phyloP scores from a whole-genome alignment of 1,139 yeast species.

The Williopsis jadinii region DNA sequence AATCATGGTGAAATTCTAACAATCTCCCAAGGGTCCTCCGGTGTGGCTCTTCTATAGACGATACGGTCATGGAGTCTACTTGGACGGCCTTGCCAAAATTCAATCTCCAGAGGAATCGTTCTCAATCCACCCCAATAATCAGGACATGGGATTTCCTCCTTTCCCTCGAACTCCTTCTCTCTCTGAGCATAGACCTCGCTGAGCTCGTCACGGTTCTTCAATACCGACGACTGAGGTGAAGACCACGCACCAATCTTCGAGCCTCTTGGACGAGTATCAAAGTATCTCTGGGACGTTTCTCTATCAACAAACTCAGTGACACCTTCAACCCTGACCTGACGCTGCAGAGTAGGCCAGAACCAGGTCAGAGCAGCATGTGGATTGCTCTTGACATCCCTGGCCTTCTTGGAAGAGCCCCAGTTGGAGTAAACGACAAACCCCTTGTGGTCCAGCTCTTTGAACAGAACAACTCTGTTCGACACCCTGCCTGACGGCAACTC shows the following conservation, averaged over 20 bases:
- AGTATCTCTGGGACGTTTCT: slow-evolving; percentile 73
- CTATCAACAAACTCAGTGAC: slow-evolving; percentile 62
- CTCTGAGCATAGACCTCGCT: slow-evolving; percentile 43
- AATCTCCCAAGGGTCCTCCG: slow-evolving; percentile 49
- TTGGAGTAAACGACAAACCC: slow-evolving; percentile 91
- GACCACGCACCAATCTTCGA: slow-evolving; percentile 97
- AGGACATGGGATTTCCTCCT: slow-evolving; percentile 77
- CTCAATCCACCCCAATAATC: slow-evolving; percentile 94
- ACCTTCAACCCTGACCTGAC: slow-evolving; percentile 94
- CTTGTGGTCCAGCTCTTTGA: slow-evolving; percentile 79
- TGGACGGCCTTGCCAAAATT: slow-evolving; percentile 95
- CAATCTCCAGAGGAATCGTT: slow-evolving; percentile 81
- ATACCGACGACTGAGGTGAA: slow-evolving; percentile 70
- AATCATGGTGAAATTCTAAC: slow-evolving; percentile 66
- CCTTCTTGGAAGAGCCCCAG: slow-evolving; percentile 83
- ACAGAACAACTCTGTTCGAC: slow-evolving; percentile 72
- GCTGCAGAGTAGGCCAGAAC: slow-evolving; percentile 86
- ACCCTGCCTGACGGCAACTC: slow-evolving; percentile 83
- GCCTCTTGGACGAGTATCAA: slow-evolving; percentile 83
- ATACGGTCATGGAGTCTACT: slow-evolving; percentile 89
- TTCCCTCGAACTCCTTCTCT: slow-evolving; percentile 52
- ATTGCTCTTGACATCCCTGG: slow-evolving; percentile 60
- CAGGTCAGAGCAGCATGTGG: slow-evolving; percentile 81
- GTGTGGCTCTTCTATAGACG: slow-evolving; percentile 55
- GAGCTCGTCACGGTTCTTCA: slow-evolving; percentile 54